phyloP scores from a whole-genome alignment of 441 rosid genomes.

The Gossypium aridum region DNA sequence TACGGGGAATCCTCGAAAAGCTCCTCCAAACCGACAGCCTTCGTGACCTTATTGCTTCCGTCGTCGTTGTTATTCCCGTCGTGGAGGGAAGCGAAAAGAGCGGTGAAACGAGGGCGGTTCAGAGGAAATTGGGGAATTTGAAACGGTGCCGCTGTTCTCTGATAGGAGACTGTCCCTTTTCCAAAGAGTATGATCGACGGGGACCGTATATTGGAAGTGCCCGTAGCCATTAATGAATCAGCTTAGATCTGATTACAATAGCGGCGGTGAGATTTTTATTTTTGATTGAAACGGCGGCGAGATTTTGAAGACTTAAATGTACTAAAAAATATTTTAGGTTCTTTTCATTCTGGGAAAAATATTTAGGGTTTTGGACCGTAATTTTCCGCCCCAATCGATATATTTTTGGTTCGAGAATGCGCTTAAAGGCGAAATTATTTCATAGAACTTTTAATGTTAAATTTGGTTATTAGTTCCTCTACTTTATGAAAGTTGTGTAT shows the following conservation, averaged over 20 bases:
- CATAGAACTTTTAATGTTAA: too few relatives aligned
- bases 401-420: too few relatives aligned
- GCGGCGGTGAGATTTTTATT: not conserved
- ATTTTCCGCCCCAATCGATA: too few relatives aligned
- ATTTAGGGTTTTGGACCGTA: not conserved
- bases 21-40: conserved; percentile 32
- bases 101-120: conserved; percentile 19
- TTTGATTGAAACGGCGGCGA: not conserved
- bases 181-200: conserved; percentile 20
- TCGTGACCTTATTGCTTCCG: conserved; percentile 12
- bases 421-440: too few relatives aligned
- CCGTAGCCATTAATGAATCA: conserved; percentile 36
- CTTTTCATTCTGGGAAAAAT: not conserved
- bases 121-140: conserved; percentile 9
- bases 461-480: too few relatives aligned
- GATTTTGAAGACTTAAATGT: not conserved
- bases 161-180: conserved; percentile 26
- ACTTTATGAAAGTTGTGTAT: too few relatives aligned
- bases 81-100: conserved; percentile 23
- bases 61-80: conserved; percentile 22
- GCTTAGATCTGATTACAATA: not conserved
- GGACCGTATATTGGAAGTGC: conserved; percentile 31
- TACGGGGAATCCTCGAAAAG: conserved; percentile 23
- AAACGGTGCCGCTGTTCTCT: not conserved
- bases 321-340: not conserved